Conservation (phyloP, 164 flowering plant species). For the Dillenia turbinata region DNA sequence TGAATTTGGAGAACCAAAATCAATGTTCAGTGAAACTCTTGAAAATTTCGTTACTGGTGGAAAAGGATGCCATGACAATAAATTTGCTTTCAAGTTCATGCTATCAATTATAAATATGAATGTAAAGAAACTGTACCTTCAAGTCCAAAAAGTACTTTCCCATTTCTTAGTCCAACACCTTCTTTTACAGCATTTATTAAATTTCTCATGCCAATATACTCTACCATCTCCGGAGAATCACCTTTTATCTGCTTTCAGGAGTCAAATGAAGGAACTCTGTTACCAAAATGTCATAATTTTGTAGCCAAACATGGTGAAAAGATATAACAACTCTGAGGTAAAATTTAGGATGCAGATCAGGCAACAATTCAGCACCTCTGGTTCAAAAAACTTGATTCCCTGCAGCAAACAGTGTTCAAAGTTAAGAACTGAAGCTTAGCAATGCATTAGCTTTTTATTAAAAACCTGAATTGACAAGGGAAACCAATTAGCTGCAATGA, state of each 20-base stretch:
- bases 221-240: slow-evolving; percentile 93
- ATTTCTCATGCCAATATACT: slow-evolving; percentile 81
- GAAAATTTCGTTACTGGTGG: too few relatives aligned
- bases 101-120: too few relatives aligned
- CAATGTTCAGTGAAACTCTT: too few relatives aligned
- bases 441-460: too few relatives aligned
- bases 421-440: not conserved
- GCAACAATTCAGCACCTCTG: slow-evolving; percentile 60
- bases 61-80: too few relatives aligned
- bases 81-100: too few relatives aligned
- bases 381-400: slow-evolving; percentile 99
- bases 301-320: not conserved
- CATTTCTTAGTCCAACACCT: slow-evolving; percentile 63
- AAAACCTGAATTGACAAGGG: too few relatives aligned
- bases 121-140: slow-evolving; percentile 49
- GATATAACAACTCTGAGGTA: too few relatives aligned
- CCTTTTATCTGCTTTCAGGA: slow-evolving; percentile 75
- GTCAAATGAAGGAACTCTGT: slow-evolving; percentile 9
- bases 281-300: slow-evolving; percentile 2
- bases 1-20: too few relatives aligned
- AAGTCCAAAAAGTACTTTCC: slow-evolving; percentile 78
- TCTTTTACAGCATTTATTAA: slow-evolving; percentile 73
- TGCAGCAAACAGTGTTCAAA: slow-evolving; percentile 25
- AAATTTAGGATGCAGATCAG: not conserved
- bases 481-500: too few relatives aligned